Evolutionary conservation across 768 basidiomycete species (phyloP), one percentile per base, ranked within the genome.

Genomic region (Tricholoma flavovirens): DNA sequence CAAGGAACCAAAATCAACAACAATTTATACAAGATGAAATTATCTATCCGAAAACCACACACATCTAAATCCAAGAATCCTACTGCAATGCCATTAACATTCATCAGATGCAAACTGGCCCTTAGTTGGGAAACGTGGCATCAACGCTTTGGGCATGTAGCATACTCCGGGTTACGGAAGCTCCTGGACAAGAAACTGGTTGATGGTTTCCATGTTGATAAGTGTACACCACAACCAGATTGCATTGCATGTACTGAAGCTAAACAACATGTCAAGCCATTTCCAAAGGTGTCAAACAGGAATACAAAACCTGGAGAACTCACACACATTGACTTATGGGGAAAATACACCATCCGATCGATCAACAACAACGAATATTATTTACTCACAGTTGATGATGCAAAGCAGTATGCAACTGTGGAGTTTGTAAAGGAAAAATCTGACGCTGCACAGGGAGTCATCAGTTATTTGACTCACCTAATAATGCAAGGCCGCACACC

Each of bases 291-390:
- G 22, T 12, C 17, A 8, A 17, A 52, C 22, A 10, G n/a, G n/a
- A 33, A 19, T 2, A 51, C 50, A 6, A 35, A 53, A 54, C 56
- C 45, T 14, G 33, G 59, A 3, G 45, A 60, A 54, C n/a, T 56
- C 8, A 57, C 46, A 2, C 59, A 48, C 22, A 56, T 57, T 51
- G 21, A 49, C 54, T 5, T 64, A 46, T 30, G 56, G 51, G 42
- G 45, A 35, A 43, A 59, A 40, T 46, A 56, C 53, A 9, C 21
- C 49, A 36, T 56, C 12, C n/a, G n/a, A 17, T 49, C 57, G 12
- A 59, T 55, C 33, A 35, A 59, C 12, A 50, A 49, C 5, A 57
- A 60, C 8, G 24, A 56, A 21, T 59, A 59, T n/a, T 59, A 56
- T 2, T 9, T 52, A 1, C 57, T 60, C 9, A 49, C 57, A 4